Base-by-base conservation (phyloP, 169 alveolate species). In the Plasmodium billcollinsi region DNA sequence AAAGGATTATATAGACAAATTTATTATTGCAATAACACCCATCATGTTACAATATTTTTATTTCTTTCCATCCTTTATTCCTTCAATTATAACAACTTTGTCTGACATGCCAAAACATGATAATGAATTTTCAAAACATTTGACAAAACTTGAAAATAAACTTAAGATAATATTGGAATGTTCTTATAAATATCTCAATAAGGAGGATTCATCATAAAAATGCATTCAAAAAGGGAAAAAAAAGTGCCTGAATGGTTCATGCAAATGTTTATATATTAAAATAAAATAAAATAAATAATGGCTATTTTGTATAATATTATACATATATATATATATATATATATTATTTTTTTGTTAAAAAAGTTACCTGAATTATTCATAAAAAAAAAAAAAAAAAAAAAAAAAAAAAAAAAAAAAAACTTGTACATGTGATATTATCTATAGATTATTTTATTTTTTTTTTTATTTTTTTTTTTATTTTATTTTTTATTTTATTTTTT, bases 1-100 rank as follows among this genome's bases (percentile, higher is more conserved):
- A 20, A 83, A 62, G 26, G 73, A 71, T 11, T 29, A 83, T 50
- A n/a, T 83, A 1, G 74, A 54, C 15, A n/a, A 83, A 1, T 70
- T 83, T 12, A 63, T 83, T 3, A 14, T 50, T n/a, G 33, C 85
- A 12, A 43, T 70, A 11, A 54, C 59, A 1, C 91, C 85, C 8
- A 47, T 29, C 6, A 69, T 83, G 85, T 3, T 83, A 8, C 78
- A 83, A 8, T 83, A 39, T 69, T 83, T 69, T 39, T 83, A 83
- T 62, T 83, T 83, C 54, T 83, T 83, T 8, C 91, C 91, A 7
- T 58, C 86, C 4, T 58, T 83, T 20, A 83, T 83, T 4, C 91
- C 91, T 18, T 47, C 43, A 1, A 8, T 66, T 29, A n/a, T 78
- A 18, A 8, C 56, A 2, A 29, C 12, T n/a, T 2, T 75, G 3